A percentile compares a stretch with the other conserved stretches of the same genome.
Evolutionary conservation across 805 yeast species (phyloP).

Genomic region (Starmerella etchellsii): DNA sequence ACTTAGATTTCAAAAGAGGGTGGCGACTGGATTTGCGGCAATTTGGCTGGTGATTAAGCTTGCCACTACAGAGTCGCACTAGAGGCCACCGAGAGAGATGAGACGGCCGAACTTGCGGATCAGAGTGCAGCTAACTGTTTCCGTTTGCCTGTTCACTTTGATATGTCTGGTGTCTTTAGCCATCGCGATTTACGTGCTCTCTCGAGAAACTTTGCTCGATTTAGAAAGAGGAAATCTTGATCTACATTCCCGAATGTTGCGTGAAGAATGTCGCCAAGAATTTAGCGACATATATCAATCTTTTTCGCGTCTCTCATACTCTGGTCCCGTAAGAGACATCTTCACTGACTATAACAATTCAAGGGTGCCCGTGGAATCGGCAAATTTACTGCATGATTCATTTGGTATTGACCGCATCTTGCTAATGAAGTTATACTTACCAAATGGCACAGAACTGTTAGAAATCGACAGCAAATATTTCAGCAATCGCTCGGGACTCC

Average conservation of each 20-base stretch:
- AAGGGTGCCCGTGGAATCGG: slow-evolving; percentile 2
- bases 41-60: too few species aligned
- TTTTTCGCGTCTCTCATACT: slow-evolving; percentile 11
- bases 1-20: too few species aligned
- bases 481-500: slow-evolving; percentile 4
- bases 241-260: slow-evolving; percentile 16
- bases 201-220: slow-evolving; percentile 28
- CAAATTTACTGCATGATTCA: slow-evolving; percentile 13
- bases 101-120: slow-evolving; percentile 39
- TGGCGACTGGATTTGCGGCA: too few species aligned
- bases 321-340: slow-evolving; percentile 13
- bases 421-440: slow-evolving; percentile 10
- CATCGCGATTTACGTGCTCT: slow-evolving; percentile 32
- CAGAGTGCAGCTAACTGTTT: slow-evolving; percentile 57
- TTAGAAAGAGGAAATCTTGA: slow-evolving; percentile 21
- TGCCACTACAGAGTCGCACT: too few species aligned
- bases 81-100: too few species aligned
- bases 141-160: slow-evolving; percentile 58
- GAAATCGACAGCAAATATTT: slow-evolving; percentile 11
- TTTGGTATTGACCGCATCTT: slow-evolving; percentile 16
- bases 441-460: slow-evolving; percentile 15
- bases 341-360: slow-evolving; percentile 3
- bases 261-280: slow-evolving; percentile 17
- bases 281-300: slow-evolving; percentile 10
- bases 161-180: slow-evolving; percentile 62